Percentiles rank a stretch among this genome's conserved stretches.
These are phyloP conservation scores for Pterocarpus macrocarpus DNA, from an alignment of 306 rosid genomes.

Conservation along the genomic window DNA sequence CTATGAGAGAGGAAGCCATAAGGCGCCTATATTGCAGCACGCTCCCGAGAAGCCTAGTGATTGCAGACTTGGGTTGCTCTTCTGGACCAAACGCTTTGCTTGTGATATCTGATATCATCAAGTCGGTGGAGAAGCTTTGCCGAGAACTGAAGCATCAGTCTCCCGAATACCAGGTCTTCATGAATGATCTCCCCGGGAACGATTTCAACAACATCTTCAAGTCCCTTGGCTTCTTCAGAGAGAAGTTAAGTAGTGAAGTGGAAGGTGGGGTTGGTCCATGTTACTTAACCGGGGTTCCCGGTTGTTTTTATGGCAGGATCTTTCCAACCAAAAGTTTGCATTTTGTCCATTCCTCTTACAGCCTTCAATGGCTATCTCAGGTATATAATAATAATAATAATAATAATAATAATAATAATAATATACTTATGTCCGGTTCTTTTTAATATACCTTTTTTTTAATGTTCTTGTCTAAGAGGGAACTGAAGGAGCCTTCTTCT, in stretches of 20 bases:
- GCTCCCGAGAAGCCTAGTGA: constrained; percentile 38
- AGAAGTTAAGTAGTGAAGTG: constrained; percentile 29
- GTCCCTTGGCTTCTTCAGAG: constrained; percentile 48
- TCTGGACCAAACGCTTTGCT: constrained; percentile 64
- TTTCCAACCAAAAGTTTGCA: constrained; percentile 50
- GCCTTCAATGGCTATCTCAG: constrained; percentile 62
- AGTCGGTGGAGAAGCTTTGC: constrained; percentile 48
- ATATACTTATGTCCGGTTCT: too few species aligned
- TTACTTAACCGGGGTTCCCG: constrained; percentile 57
- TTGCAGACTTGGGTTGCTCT: constrained; percentile 69
- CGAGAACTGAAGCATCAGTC: constrained; percentile 23
- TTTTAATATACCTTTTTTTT: too few species aligned
- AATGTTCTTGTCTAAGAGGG: too few species aligned
- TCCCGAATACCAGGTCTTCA: constrained; percentile 52
- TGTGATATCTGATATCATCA: constrained; percentile 50
- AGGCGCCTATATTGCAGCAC: constrained; percentile 26
- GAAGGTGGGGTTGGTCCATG: constrained; percentile 47
- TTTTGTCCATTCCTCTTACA: constrained; percentile 57
- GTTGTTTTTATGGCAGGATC: constrained; percentile 63
- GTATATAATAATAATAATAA: not conserved
- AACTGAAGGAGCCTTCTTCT: too few species aligned
- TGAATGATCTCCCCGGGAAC: constrained; percentile 60
- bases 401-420: too few species aligned
- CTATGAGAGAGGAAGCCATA: constrained; percentile 55
- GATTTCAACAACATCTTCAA: constrained; percentile 61